Evolutionary conservation across 1,284 basidiomycete genomes (phyloP).

Genomic region (Xanthoconium separans): DNA sequence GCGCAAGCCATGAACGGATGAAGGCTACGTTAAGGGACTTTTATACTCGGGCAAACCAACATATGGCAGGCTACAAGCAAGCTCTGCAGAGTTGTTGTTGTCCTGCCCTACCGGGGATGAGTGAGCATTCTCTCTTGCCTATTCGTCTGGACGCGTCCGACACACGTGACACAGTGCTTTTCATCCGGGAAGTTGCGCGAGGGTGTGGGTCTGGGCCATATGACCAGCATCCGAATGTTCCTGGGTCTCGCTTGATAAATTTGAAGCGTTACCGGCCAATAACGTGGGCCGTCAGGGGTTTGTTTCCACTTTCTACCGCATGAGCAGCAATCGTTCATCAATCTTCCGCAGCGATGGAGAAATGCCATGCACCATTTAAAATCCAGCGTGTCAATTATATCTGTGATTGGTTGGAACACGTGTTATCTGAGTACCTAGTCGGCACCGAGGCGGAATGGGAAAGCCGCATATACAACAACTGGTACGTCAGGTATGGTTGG

Average conservation of each 20-base stretch:
- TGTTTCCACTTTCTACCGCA: conserved; percentile 3
- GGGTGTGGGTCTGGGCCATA: conserved; percentile 32
- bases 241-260: conserved; percentile 31
- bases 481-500: conserved; percentile 15
- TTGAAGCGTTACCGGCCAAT: conserved; percentile 36
- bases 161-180: conserved; percentile 25
- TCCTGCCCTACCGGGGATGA: conserved; percentile 38
- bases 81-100: conserved; percentile 32
- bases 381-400: conserved; percentile 34
- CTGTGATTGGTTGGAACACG: conserved; percentile 33
- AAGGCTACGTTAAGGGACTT: conserved; percentile 23
- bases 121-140: conserved; percentile 10
- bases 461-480: conserved; percentile 26
- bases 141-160: conserved; percentile 6
- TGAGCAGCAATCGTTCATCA: conserved; percentile 1
- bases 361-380: conserved; percentile 33
- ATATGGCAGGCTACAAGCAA: conserved; percentile 37
- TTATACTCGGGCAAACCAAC: conserved; percentile 34
- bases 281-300: conserved; percentile 36
- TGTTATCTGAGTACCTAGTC: conserved; percentile 27
- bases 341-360: conserved; percentile 29
- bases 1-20: conserved; percentile 25
- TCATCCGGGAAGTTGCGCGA: conserved; percentile 33
- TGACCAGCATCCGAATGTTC: conserved; percentile 26
- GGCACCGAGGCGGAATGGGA: conserved; percentile 35